Evolutionary conservation across 495 filamentous ascomycete genomes (phyloP).

Genomic region (Thozetella sp.): DNA sequence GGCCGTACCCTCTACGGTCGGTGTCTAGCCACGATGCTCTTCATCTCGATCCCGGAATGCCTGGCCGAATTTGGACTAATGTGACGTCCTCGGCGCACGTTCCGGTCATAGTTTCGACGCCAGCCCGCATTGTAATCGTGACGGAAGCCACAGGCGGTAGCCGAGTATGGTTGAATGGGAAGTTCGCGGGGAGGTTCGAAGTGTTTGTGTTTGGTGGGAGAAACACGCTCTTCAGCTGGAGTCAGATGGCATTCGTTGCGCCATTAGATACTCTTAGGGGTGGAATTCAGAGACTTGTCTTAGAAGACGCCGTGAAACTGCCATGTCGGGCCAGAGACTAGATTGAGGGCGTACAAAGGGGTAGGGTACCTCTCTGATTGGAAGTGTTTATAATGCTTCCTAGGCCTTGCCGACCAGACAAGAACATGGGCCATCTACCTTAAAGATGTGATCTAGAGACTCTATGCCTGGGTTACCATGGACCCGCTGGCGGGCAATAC

Average conservation of each 20-base stretch:
- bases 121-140: slow-evolving; percentile 27
- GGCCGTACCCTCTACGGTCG: slow-evolving; percentile 51
- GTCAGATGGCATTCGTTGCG: slow-evolving; percentile 60
- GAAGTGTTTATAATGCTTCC: too few relatives aligned
- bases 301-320: slow-evolving; percentile 12
- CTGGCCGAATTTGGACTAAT: slow-evolving; percentile 41
- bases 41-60: slow-evolving; percentile 33
- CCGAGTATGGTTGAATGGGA: slow-evolving; percentile 45
- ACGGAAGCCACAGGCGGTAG: slow-evolving; percentile 43
- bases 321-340: too few relatives aligned
- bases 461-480: too few relatives aligned
- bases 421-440: too few relatives aligned
- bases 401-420: too few relatives aligned
- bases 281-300: slow-evolving; percentile 18
- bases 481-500: too few relatives aligned
- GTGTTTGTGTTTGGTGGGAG: slow-evolving; percentile 56
- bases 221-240: slow-evolving; percentile 53
- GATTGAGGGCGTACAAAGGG: too few relatives aligned
- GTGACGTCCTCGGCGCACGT: slow-evolving; percentile 30
- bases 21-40: slow-evolving; percentile 26
- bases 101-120: slow-evolving; percentile 15
- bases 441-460: too few relatives aligned
- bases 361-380: too few relatives aligned
- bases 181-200: slow-evolving; percentile 52
- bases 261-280: slow-evolving; percentile 39